Evolutionary conservation across 352 stramenopile genomes (phyloP).

Genomic region (Globisporangium radiosum): DNA sequence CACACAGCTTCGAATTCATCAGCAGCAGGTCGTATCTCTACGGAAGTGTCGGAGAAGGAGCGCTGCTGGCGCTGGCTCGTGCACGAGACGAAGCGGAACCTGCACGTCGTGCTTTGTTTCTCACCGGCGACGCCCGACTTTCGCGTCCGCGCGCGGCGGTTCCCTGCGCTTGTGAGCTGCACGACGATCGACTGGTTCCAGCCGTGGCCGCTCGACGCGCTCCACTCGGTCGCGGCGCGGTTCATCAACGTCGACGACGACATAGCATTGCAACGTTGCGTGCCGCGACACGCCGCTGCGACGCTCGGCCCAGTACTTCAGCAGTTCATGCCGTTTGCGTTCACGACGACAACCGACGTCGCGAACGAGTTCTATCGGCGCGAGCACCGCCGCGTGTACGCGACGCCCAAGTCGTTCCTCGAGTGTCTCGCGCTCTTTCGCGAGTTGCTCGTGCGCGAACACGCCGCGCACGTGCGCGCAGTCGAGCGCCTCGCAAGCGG

Average conservation of each 20-base stretch:
- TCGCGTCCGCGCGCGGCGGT: slow-evolving; percentile 84
- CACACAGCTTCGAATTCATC: slow-evolving; percentile 5
- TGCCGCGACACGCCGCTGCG: slow-evolving; percentile 24
- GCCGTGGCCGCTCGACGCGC: slow-evolving; percentile 88
- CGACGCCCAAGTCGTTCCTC: slow-evolving; percentile 91
- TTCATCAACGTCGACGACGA: slow-evolving; percentile 60
- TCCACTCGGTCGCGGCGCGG: slow-evolving; percentile 84
- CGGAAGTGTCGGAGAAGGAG: slow-evolving; percentile 76
- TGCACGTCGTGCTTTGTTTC: slow-evolving; percentile 95
- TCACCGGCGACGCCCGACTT: slow-evolving; percentile 90
- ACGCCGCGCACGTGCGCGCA: slow-evolving; percentile 42
- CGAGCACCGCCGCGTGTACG: slow-evolving; percentile 88
- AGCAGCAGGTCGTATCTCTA: too few relatives aligned
- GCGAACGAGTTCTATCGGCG: slow-evolving; percentile 68
- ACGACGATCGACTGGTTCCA: slow-evolving; percentile 93
- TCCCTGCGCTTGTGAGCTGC: slow-evolving; percentile 92
- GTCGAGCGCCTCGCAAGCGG: slow-evolving; percentile 85
- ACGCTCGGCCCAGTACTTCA: slow-evolving; percentile 65
- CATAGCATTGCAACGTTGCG: slow-evolving; percentile 9
- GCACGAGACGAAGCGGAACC: slow-evolving; percentile 84
- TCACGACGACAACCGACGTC: slow-evolving; percentile 87
- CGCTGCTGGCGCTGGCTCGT: slow-evolving; percentile 91
- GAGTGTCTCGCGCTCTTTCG: slow-evolving; percentile 89
- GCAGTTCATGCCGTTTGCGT: slow-evolving; percentile 91
- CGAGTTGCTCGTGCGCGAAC: slow-evolving; percentile 65